These are phyloP conservation scores for Annulohypoxylon truncatum DNA, from an alignment of 2,329 filamentous ascomycete species.

Conservation along the genomic window DNA sequence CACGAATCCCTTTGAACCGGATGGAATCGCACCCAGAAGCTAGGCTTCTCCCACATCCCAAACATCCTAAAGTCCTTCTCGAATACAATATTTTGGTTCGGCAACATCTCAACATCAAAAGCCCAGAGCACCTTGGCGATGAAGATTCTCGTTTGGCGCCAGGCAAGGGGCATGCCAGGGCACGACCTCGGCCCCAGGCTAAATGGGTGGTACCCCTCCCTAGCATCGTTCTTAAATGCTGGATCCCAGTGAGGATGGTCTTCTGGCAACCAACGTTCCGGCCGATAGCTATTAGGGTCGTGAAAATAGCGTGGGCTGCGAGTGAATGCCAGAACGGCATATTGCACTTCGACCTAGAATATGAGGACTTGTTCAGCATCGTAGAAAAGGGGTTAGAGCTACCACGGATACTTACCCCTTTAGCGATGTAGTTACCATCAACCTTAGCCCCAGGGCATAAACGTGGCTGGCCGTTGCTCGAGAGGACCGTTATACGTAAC, in stretches of 20 bases:
- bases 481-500: constrained; percentile 34
- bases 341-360: constrained; percentile 16
- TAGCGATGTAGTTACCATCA: constrained; percentile 42
- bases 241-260: constrained; percentile 33
- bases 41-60: constrained; percentile 27
- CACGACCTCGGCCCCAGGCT: constrained; percentile 25
- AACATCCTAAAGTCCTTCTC: constrained; percentile 24
- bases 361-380: not conserved
- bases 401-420: constrained; percentile 26
- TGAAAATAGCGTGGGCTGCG: constrained; percentile 28
- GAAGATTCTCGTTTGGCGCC: constrained; percentile 26
- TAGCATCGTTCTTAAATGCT: constrained; percentile 14
- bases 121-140: constrained; percentile 35
- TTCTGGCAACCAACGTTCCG: constrained; percentile 33
- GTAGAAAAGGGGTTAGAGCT: not conserved
- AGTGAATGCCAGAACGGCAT: constrained; percentile 14
- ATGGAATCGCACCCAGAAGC: constrained; percentile 60
- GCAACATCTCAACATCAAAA: constrained; percentile 25
- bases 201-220: constrained; percentile 30
- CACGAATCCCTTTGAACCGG: constrained; percentile 35
- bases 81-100: constrained; percentile 15
- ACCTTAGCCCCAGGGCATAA: constrained; percentile 44
- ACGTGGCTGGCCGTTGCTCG: constrained; percentile 36
- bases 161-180: constrained; percentile 18
- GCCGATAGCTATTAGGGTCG: constrained; percentile 16